Evolutionary conservation across 208 protist genomes (phyloP).

Genomic region (Crithidia acanthocephali): DNA sequence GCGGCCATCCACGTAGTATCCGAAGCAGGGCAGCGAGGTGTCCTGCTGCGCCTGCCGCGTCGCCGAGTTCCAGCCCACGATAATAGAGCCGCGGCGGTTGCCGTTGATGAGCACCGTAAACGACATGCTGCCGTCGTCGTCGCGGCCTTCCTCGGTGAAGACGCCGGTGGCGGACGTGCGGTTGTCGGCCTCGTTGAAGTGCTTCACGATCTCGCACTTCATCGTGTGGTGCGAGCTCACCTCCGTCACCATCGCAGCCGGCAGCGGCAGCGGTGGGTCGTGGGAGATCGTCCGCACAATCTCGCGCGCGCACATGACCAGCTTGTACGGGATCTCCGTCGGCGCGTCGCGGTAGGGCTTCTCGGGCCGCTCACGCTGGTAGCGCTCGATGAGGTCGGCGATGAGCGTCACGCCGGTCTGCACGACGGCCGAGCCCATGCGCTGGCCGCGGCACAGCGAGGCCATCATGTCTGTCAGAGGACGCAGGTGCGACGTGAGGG

Average conservation of each 20-base stretch:
- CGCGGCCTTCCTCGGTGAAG: constrained; percentile 64
- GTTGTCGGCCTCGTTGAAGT: constrained; percentile 9
- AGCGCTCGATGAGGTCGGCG: constrained; percentile 76
- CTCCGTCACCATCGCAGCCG: constrained; percentile 52
- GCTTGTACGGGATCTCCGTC: constrained; percentile 69
- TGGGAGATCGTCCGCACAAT: constrained; percentile 56
- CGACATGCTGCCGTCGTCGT: constrained; percentile 55
- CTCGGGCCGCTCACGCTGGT: constrained; percentile 47
- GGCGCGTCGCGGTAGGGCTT: constrained; percentile 26
- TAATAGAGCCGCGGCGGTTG: constrained; percentile 63
- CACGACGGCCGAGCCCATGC: constrained; percentile 72
- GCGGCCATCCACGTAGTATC: constrained; percentile 69
- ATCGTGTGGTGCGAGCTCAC: constrained; percentile 57
- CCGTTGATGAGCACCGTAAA: constrained; percentile 58
- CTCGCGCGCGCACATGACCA: constrained; percentile 66
- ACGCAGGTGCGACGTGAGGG: constrained; percentile 55
- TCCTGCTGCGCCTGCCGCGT: constrained; percentile 34
- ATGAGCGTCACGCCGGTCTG: constrained; percentile 87
- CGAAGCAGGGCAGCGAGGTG: constrained; percentile 62
- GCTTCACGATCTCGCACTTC: constrained; percentile 43
- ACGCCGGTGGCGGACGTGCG: constrained; percentile 39
- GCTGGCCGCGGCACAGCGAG: constrained; percentile 66
- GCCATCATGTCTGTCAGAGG: constrained; percentile 78
- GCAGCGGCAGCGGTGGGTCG: constrained; percentile 73
- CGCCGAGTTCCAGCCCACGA: constrained; percentile 80